Conservation (phyloP, 1,284 basidiomycete genomes). For the Sanghuangporus weigelae region DNA sequence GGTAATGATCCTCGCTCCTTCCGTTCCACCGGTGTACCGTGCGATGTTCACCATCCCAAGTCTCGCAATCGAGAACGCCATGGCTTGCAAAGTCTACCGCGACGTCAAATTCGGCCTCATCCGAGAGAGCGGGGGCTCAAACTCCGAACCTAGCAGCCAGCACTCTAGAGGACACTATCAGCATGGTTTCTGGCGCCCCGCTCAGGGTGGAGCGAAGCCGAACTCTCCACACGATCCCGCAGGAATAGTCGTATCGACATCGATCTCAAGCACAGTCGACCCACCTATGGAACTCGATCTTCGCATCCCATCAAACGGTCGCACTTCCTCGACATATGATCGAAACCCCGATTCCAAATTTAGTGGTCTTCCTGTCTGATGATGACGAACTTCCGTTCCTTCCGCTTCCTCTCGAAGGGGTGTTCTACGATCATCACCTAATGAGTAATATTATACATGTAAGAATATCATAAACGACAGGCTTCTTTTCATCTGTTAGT, state of each 20-base stretch:
- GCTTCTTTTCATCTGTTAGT: no score
- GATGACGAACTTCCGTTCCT: background rate
- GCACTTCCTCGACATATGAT: background rate
- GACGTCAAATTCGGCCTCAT: constrained; percentile 20
- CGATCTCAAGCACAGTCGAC: background rate
- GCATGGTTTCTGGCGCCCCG: background rate
- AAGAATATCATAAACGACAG: no score
- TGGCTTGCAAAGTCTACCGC: constrained; percentile 28
- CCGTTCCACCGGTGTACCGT: constrained; percentile 14
- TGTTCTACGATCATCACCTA: no score
- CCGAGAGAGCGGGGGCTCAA: background rate
- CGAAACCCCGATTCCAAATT: background rate
- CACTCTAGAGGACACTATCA: background rate
- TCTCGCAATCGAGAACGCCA: constrained; percentile 24
- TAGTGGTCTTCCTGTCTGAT: background rate
- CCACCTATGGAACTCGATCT: background rate
- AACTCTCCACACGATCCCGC: background rate
- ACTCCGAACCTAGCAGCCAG: background rate
- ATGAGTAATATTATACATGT: no score
- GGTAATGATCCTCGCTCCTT: constrained; percentile 20
- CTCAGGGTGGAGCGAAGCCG: background rate
- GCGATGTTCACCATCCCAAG: constrained; percentile 22
- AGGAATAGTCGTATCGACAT: background rate
- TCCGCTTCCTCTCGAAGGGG: no score
- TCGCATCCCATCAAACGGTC: background rate